Conservation (phyloP, 176 grass and related monocot species). For the Zizania latifolia region DNA sequence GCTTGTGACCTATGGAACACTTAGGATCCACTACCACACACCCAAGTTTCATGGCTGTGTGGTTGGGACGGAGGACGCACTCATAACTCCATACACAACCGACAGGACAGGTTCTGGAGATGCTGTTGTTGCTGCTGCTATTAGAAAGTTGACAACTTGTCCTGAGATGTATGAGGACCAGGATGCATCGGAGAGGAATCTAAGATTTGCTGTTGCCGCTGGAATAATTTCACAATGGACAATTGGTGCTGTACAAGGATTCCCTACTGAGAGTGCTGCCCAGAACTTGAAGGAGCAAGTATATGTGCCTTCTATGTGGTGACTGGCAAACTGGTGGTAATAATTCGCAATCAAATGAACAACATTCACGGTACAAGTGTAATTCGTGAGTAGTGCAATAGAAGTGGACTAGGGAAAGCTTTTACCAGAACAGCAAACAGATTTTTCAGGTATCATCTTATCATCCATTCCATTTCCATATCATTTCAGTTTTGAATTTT, state of each 20-base stretch:
- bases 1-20: constrained; percentile 68
- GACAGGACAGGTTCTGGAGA: constrained; percentile 90
- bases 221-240: constrained; percentile 97
- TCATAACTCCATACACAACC: constrained; percentile 70
- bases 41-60: constrained; percentile 76
- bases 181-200: constrained; percentile 63
- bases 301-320: constrained; percentile 88
- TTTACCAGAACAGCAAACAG: constrained; percentile 19
- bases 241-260: constrained; percentile 70
- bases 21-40: constrained; percentile 83
- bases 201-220: constrained; percentile 74
- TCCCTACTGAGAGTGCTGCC: constrained; percentile 80
- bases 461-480: neutral
- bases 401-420: neutral
- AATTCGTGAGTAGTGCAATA: constrained; percentile 18
- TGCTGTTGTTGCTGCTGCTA: constrained; percentile 73
- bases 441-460: constrained; percentile 22
- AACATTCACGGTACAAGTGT: neutral
- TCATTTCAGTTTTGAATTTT: constrained; percentile 6
- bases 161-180: constrained; percentile 79
- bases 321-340: constrained; percentile 40
- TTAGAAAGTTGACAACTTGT: constrained; percentile 62
- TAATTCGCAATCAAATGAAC: neutral
- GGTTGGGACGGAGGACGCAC: constrained; percentile 64
- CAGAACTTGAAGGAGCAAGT: constrained; percentile 89